Conservation (phyloP, 805 yeast species). For the Yamadazyma kitorensis region DNA sequence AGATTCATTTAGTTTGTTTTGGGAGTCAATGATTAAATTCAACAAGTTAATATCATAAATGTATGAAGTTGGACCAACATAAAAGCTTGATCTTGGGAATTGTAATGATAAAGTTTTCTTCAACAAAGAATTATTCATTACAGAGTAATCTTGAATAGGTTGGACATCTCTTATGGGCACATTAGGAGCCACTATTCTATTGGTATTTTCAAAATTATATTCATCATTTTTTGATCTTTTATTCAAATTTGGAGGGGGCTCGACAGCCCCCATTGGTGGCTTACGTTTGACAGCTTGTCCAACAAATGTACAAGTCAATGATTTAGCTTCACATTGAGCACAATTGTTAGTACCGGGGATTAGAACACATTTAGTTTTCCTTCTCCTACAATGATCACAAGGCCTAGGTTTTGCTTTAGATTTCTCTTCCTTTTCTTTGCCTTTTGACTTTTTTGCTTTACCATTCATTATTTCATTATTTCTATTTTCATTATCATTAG, state of each 20-base stretch:
- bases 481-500: too few relatives aligned
- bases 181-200: slow-evolving; percentile 33
- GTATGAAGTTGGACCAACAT: slow-evolving; percentile 80
- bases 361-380: slow-evolving; percentile 76
- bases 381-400: slow-evolving; percentile 81
- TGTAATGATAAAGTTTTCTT: slow-evolving; percentile 74
- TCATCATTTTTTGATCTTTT: slow-evolving; percentile 22
- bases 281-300: slow-evolving; percentile 49
- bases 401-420: slow-evolving; percentile 48
- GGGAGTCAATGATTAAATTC: slow-evolving; percentile 50
- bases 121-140: slow-evolving; percentile 59
- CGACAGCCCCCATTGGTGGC: slow-evolving; percentile 12
- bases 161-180: slow-evolving; percentile 50
- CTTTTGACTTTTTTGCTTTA: too few relatives aligned
- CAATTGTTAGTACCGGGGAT: slow-evolving; percentile 63
- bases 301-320: slow-evolving; percentile 72
- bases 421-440: slow-evolving; percentile 4
- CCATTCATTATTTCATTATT: too few relatives aligned
- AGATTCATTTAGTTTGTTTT: slow-evolving; percentile 12
- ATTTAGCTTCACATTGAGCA: slow-evolving; percentile 73
- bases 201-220: slow-evolving; percentile 8
- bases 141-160: slow-evolving; percentile 67
- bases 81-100: slow-evolving; percentile 86
- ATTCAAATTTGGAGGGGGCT: slow-evolving; percentile 9
- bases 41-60: slow-evolving; percentile 72